Evolutionary conservation across 257 asterid species (phyloP).

Genomic region (Gentiana macrophylla): DNA sequence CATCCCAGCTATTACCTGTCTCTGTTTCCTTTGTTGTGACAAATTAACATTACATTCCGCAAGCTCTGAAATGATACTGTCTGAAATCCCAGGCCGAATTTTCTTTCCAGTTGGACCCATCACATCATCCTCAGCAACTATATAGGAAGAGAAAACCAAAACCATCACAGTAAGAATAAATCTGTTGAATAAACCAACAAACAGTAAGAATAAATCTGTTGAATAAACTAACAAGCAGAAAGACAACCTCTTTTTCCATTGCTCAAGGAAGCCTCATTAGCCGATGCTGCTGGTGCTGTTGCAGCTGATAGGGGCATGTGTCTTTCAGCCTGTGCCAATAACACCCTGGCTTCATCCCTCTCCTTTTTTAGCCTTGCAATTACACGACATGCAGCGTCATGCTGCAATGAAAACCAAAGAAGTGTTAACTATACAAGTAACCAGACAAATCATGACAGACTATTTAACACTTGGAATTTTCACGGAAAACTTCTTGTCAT

Average conservation of each 20-base stretch:
- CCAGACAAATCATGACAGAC: too few species aligned
- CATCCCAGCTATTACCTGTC: constrained; percentile 49
- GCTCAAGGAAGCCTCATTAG: constrained; percentile 41
- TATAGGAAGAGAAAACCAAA: constrained; percentile 14
- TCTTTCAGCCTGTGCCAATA: constrained; percentile 81
- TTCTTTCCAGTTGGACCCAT: constrained; percentile 71
- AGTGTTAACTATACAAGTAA: too few species aligned
- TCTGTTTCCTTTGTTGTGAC: constrained; percentile 84
- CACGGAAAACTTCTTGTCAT: too few species aligned
- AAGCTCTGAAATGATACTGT: constrained; percentile 66
- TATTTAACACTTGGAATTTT: too few species aligned
- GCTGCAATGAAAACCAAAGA: constrained; percentile 38
- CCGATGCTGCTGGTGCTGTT: constrained; percentile 21
- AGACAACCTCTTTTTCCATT: constrained; percentile 89
- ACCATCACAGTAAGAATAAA: constrained; percentile 2
- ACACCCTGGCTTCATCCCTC: constrained; percentile 87
- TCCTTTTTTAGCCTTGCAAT: constrained; percentile 96
- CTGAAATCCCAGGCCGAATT: constrained; percentile 71
- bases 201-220: neutral
- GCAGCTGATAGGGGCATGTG: constrained; percentile 55
- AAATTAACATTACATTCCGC: constrained; percentile 75
- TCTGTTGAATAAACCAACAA: neutral
- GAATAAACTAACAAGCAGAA: neutral
- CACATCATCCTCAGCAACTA: constrained; percentile 74
- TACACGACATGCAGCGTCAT: constrained; percentile 99